phyloP scores from a whole-genome alignment of 352 stramenopile genomes.

The Phytophthora constricta region DNA sequence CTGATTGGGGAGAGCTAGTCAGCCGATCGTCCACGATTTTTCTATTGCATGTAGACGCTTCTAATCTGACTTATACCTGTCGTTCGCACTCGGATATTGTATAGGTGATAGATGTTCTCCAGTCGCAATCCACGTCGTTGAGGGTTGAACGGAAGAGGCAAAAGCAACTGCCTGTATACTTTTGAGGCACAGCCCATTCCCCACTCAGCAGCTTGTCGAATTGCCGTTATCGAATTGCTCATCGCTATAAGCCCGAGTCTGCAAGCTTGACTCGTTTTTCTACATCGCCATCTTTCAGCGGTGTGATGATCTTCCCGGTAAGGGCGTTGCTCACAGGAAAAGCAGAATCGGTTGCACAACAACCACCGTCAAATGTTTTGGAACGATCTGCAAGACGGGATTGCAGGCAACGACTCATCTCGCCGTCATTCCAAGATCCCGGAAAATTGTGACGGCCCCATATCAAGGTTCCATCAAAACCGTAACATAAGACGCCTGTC shows the following conservation, averaged over 20 bases:
- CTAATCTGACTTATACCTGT: constrained; percentile 13
- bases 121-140: neutral
- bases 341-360: neutral
- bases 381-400: neutral
- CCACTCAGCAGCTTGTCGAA: constrained; percentile 5
- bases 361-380: neutral
- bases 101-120: constrained; percentile 5
- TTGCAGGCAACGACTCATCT: constrained; percentile 14
- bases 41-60: constrained; percentile 2
- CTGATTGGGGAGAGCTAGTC: neutral
- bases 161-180: neutral
- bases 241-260: neutral
- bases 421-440: constrained; percentile 15
- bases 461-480: constrained; percentile 6
- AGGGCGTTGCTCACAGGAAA: constrained; percentile 4
- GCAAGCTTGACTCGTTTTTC: neutral
- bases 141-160: neutral
- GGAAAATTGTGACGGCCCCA: constrained; percentile 6
- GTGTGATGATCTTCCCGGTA: neutral
- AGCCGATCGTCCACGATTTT: neutral
- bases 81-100: constrained; percentile 3
- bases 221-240: constrained; percentile 4
- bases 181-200: neutral
- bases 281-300: constrained; percentile 1
- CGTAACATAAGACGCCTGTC: constrained; percentile 3